Conservation (phyloP, 1,284 basidiomycete species). For the Boletus albobrunnescens region DNA sequence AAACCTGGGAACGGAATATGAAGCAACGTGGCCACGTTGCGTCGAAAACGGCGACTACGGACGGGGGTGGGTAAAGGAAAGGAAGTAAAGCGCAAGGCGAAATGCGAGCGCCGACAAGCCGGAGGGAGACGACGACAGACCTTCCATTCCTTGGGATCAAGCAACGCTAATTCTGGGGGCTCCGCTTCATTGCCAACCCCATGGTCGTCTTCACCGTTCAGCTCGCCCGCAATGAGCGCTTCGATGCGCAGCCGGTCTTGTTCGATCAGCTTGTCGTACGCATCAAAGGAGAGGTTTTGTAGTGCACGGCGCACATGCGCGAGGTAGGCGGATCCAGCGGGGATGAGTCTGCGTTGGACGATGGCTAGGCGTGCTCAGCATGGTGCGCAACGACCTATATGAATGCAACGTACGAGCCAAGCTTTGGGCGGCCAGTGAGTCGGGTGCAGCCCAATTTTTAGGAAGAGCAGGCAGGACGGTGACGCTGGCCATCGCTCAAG, state of each 20-base stretch:
- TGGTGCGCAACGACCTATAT: background rate
- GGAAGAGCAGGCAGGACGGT: conserved; percentile 26
- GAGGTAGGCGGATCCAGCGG: conserved; percentile 82
- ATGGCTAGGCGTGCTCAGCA: conserved; percentile 21
- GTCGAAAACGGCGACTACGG: background rate
- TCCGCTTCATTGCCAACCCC: conserved; percentile 94
- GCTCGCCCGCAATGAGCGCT: conserved; percentile 50
- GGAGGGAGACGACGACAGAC: conserved; percentile 37
- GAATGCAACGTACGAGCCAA: conserved; percentile 26
- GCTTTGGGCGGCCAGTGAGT: conserved; percentile 8
- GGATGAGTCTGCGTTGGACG: conserved; percentile 50
- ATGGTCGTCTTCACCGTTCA: conserved; percentile 76
- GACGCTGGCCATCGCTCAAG: conserved; percentile 22
- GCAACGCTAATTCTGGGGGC: conserved; percentile 61
- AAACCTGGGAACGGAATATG: background rate
- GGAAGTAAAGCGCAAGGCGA: background rate
- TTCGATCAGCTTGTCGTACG: conserved; percentile 67
- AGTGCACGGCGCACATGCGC: conserved; percentile 73
- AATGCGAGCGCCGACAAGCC: background rate
- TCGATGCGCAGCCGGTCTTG: conserved; percentile 51
- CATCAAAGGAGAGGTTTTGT: conserved; percentile 74
- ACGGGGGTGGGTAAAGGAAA: background rate
- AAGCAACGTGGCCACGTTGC: background rate
- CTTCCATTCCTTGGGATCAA: conserved; percentile 99
- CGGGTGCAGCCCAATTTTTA: conserved; percentile 19